Conservation (phyloP, 164 flowering plant species). For the Tetrastigma voinierianum region DNA sequence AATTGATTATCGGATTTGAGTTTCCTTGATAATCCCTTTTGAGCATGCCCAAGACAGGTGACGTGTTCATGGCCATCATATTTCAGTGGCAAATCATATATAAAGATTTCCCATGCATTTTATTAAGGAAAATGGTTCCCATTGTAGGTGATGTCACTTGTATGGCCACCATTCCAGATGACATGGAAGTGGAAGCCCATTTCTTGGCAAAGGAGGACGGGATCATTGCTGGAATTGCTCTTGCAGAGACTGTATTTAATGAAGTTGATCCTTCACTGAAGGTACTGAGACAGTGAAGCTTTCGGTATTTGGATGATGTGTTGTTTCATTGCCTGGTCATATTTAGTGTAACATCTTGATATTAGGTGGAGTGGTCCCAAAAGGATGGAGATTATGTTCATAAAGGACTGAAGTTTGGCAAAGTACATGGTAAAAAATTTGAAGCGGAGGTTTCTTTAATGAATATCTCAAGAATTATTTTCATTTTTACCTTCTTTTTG, state of each 20-base stretch:
- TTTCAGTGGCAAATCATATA: too few species aligned
- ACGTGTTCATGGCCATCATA: too few species aligned
- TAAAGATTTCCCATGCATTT: background rate
- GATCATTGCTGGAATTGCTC: slow-evolving; percentile 83
- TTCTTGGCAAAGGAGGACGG: slow-evolving; percentile 95
- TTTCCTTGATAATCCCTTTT: too few species aligned
- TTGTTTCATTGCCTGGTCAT: slow-evolving; percentile 2
- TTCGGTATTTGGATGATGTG: background rate
- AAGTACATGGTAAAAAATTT: slow-evolving; percentile 68
- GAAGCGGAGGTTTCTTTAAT: too few species aligned
- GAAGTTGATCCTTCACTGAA: slow-evolving; percentile 90
- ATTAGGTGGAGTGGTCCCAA: slow-evolving; percentile 83
- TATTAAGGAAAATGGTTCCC: background rate
- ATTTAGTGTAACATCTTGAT: slow-evolving; percentile 7
- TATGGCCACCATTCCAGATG: slow-evolving; percentile 82
- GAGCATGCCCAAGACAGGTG: too few species aligned
- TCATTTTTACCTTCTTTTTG: background rate
- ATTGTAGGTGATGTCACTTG: slow-evolving; percentile 83
- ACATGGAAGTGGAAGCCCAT: slow-evolving; percentile 82
- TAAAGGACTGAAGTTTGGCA: slow-evolving; percentile 83
- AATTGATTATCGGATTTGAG: background rate
- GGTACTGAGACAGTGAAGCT: slow-evolving; percentile 37
- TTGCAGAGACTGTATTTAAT: slow-evolving; percentile 80
- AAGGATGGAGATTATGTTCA: slow-evolving; percentile 75
- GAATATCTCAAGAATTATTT: background rate